Base-by-base conservation (phyloP, 148 eudicot genomes). In the Chenopodium quinoa region DNA sequence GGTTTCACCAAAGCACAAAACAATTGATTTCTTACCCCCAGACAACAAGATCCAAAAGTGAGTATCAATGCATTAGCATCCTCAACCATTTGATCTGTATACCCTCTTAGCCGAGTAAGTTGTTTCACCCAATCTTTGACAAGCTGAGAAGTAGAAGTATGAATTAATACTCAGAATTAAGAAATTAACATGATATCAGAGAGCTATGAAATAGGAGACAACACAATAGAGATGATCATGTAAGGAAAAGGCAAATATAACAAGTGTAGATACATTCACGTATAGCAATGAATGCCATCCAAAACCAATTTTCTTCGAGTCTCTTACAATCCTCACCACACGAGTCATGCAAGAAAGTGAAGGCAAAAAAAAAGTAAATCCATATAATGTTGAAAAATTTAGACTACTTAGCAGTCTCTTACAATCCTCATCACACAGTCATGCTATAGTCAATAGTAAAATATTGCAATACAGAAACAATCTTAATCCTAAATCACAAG, bases 31-130 rank as follows among this genome's bases (percentile, higher is more conserved):
- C 91, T 89, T 88, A 93, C 97, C 90, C 97, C 98, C 37, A 94
- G 90, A 70, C 91, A 84, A 84, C 91, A 95, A 71, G 98, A 95
- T 81, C 98, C 98, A 84, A 93, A 95, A 78, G 98, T 93, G 29
- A 91, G 88, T 78, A 93, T 84, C 32, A 90, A 88, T n/a, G 96
- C 98, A 91, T 93, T 95, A 74, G 98, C 92, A 79, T 89, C 91
- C 84, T 91, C 94, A 58, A 92, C 96, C 97, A 93, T 95, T 85
- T 91, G 93, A 82, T 92, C 94, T 12, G 93, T 88, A 79, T 95
- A 95, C 66, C 98, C 98, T 87, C 87, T 87, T 86, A 91, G 10
- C 29, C 90, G 92, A 64, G 97, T 95, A 73, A 93, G 90, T 19
- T 88, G 89, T 83, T 93, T 95, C 72, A 95, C 98, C 98, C 98